phyloP scores from a whole-genome alignment of 805 yeast species.

The Brettanomyces bruxellensis region DNA sequence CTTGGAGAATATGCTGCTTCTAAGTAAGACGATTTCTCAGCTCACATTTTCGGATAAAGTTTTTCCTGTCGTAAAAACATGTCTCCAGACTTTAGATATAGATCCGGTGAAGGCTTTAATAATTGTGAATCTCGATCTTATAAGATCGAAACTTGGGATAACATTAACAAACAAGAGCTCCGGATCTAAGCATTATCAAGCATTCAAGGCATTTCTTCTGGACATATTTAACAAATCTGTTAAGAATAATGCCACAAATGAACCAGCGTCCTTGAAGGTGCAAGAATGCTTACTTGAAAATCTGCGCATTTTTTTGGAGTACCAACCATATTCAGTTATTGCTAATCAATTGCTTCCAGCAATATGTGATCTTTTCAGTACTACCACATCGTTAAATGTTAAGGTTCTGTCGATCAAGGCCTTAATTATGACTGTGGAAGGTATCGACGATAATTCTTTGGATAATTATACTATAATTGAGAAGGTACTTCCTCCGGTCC shows the following conservation, averaged over 20 bases:
- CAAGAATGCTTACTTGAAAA: constrained; percentile 26
- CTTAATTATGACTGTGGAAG: constrained; percentile 43
- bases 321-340: constrained; percentile 40
- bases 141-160: constrained; percentile 22
- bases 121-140: constrained; percentile 19
- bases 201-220: constrained; percentile 21
- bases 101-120: constrained; percentile 23
- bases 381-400: constrained; percentile 75
- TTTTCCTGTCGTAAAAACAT: constrained; percentile 34
- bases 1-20: constrained; percentile 46
- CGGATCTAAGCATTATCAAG: constrained; percentile 14
- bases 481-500: constrained; percentile 69
- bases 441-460: constrained; percentile 38
- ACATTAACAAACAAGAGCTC: constrained; percentile 11
- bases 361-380: constrained; percentile 63
- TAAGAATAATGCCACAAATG: constrained; percentile 6
- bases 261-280: constrained; percentile 15
- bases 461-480: constrained; percentile 69
- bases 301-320: constrained; percentile 23
- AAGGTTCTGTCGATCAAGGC: constrained; percentile 60
- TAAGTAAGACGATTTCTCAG: constrained; percentile 62
- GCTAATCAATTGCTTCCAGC: constrained; percentile 72
- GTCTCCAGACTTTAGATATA: constrained; percentile 17
- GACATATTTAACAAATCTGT: constrained; percentile 26
- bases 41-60: constrained; percentile 70